Conservation (phyloP, 805 yeast genomes). For the Suhomyces kilbournensis region DNA sequence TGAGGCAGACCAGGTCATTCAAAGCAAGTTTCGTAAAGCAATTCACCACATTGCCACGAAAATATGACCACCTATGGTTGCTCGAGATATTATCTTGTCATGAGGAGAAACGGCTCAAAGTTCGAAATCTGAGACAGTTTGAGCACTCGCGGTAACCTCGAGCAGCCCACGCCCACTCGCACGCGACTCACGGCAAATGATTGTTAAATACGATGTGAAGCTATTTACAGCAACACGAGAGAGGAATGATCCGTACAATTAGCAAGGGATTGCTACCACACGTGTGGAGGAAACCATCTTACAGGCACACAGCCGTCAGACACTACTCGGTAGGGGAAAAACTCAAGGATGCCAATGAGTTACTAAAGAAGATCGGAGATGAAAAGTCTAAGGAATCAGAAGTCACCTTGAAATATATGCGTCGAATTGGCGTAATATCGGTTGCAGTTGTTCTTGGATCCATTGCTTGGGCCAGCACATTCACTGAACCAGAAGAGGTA, state of each 20-base stretch:
- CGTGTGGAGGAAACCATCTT: background rate
- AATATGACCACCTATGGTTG: background rate
- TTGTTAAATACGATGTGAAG: background rate
- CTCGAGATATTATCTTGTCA: background rate
- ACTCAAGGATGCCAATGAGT: constrained; percentile 19
- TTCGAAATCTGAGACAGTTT: background rate
- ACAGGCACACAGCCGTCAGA: background rate
- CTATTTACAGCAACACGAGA: background rate
- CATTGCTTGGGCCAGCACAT: constrained; percentile 26
- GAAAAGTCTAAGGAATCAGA: constrained; percentile 31
- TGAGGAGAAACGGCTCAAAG: background rate
- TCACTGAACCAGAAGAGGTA: constrained; percentile 5
- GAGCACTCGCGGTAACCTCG: background rate
- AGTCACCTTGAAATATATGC: constrained; percentile 22
- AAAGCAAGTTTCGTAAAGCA: background rate
- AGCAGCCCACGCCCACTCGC: background rate
- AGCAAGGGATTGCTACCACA: background rate
- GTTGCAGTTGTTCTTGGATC: constrained; percentile 25
- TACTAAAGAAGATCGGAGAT: constrained; percentile 30
- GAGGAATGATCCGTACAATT: background rate
- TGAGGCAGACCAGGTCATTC: background rate
- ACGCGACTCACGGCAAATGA: background rate
- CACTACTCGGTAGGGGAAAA: constrained; percentile 14
- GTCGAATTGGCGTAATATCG: constrained; percentile 26
- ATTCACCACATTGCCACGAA: background rate